Evolutionary conservation across 129 eudicot species (phyloP).

Genomic region (Flaveria ramosissima): DNA sequence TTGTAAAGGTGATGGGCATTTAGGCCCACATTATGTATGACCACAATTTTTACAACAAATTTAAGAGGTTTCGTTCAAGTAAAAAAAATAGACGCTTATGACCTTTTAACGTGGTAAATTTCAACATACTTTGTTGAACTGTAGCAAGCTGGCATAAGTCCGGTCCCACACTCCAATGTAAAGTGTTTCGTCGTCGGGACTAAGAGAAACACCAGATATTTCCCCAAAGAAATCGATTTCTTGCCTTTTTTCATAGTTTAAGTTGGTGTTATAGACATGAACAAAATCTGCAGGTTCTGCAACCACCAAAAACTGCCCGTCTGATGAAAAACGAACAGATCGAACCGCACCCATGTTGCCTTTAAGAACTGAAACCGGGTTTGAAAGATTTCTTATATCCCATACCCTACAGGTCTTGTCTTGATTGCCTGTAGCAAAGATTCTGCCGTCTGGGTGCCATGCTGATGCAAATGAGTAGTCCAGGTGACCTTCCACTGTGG

Average conservation of each 20-base stretch:
- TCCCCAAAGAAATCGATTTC: conserved; percentile 89
- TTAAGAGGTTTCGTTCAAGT: too few relatives aligned
- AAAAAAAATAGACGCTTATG: too few relatives aligned
- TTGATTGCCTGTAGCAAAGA: conserved; percentile 80
- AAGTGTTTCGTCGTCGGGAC: conserved; percentile 77
- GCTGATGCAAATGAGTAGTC: conserved; percentile 86
- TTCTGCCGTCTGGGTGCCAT: conserved; percentile 46
- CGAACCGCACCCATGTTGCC: conserved; percentile 85
- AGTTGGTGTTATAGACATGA: conserved; percentile 51
- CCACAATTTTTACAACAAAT: too few relatives aligned
- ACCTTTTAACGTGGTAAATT: too few relatives aligned
- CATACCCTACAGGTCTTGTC: conserved; percentile 89
- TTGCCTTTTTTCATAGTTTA: conserved; percentile 51
- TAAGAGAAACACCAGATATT: conserved; percentile 77
- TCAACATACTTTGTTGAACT: conserved; percentile 40
- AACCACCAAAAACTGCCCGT: conserved; percentile 66
- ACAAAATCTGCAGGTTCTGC: conserved; percentile 92
- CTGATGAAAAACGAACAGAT: conserved; percentile 69
- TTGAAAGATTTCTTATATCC: conserved; percentile 69
- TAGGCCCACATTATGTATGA: too few relatives aligned
- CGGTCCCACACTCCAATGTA: conserved; percentile 82
- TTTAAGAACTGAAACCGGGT: conserved; percentile 51
- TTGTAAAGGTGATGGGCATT: too few relatives aligned
- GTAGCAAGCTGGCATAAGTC: conserved; percentile 70
- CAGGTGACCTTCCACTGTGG: conserved; percentile 64